These are phyloP conservation scores for Polytrichum commune DNA, from an alignment of 225 moss, liverwort and hornwort genomes.

Conservation along the genomic window DNA sequence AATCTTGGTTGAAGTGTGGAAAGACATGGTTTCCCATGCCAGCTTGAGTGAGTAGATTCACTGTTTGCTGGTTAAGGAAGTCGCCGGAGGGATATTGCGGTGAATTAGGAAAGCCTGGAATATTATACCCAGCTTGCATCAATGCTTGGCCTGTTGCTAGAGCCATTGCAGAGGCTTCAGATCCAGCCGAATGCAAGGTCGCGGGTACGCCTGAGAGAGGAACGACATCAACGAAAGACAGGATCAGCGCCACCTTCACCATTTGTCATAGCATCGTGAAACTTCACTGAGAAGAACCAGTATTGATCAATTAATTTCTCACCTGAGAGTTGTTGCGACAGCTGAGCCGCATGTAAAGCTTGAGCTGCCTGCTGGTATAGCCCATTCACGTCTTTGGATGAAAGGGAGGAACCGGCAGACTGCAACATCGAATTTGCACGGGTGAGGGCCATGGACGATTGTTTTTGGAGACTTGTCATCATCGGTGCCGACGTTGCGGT, in stretches of 20 bases:
- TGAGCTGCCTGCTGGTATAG: not conserved
- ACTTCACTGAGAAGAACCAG: too few relatives aligned
- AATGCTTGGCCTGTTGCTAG: not conserved
- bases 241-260: not conserved
- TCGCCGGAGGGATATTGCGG: not conserved
- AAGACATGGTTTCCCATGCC: not conserved
- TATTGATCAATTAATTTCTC: not conserved
- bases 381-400: not conserved
- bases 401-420: not conserved
- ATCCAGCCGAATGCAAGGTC: not conserved
- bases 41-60: not conserved
- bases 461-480: not conserved
- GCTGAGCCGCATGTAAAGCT: not conserved
- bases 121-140: not conserved
- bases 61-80: not conserved
- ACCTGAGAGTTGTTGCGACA: constrained; percentile 2
- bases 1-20: not conserved
- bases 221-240: not conserved
- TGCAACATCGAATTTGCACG: constrained; percentile 2
- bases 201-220: not conserved
- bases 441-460: constrained; percentile 1
- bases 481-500: not conserved
- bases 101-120: not conserved
- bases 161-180: not conserved
- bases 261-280: too few relatives aligned